Base-by-base conservation (phyloP, 2,329 filamentous ascomycete species). In the Ophiostoma populinum region DNA sequence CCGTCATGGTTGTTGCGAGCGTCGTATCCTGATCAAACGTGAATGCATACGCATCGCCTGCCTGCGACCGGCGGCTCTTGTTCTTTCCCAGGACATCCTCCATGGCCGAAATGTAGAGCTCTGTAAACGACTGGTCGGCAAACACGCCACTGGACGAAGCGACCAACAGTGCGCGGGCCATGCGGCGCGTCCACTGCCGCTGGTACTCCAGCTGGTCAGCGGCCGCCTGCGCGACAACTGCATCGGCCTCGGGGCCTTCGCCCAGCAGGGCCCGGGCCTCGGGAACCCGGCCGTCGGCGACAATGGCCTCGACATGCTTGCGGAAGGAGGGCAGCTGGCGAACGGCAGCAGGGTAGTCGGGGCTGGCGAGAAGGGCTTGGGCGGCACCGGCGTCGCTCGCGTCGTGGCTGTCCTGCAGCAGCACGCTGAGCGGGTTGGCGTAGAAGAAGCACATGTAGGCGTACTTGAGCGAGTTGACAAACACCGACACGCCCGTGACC, bases 361-460 rank as follows among this genome's bases (percentile, higher is more conserved):
- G 46, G 34, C 76, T 63, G 6, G 24, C n/a, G 3, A 44, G 36
- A 9, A 33, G 24, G 2, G 5, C 6, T 2, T 36, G 9, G 4
- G n/a, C 4, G 12, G 3, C 37, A 11, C 49, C 42, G 12, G 47
- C 42, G n/a, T 50, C 47, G 16, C 46, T 44, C 2, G n/a, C 32
- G n/a, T 38, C 36, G 7, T 31, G 24, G 40, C 45, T 17, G 5
- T 41, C 41, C 3, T 56, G 55, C 8, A 74, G 53, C 22, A 87
- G 62, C 4, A 82, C 52, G 41, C 74, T 81, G 4, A 85, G 58
- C 1, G 77, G 70, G 45, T 85, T 87, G 25, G 77, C 78, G 46
- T 82, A 87, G 48, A 81, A 87, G 50, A 85, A 79, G 38, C 76
- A 81, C 80, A 92, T 86, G 49, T 85, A 83, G 1, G 76, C 72